These are phyloP conservation scores for Jacaranda mimosifolia DNA, from an alignment of 257 asterid species.

Conservation along the genomic window DNA sequence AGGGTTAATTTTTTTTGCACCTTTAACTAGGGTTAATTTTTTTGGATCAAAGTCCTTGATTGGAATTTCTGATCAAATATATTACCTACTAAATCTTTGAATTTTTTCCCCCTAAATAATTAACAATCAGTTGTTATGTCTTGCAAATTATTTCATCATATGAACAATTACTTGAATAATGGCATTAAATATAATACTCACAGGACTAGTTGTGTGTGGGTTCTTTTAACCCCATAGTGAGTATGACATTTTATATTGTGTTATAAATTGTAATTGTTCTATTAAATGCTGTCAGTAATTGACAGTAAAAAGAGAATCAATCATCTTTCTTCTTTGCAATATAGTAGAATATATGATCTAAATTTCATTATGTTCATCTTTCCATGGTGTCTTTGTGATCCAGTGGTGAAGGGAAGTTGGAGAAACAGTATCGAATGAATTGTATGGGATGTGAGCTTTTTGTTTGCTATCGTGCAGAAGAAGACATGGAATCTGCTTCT, in stretches of 20 bases:
- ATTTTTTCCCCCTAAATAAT: neutral
- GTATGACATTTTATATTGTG: neutral
- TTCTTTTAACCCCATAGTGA: neutral
- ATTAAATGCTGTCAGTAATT: constrained; percentile 18
- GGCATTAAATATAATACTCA: neutral
- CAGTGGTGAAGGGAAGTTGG: constrained; percentile 97
- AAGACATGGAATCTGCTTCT: constrained; percentile 83
- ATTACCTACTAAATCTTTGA: neutral
- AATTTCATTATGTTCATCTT: constrained; percentile 8
- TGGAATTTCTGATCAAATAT: constrained; percentile 5
- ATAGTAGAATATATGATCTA: neutral
- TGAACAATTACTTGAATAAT: neutral
- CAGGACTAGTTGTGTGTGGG: constrained; percentile 19
- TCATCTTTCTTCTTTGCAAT: neutral
- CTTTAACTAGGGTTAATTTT: neutral
- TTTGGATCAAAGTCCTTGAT: neutral
- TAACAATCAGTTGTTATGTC: neutral
- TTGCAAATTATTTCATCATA: neutral
- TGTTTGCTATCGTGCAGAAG: constrained; percentile 96
- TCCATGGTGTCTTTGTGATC: constrained; percentile 35
- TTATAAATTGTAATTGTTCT: neutral
- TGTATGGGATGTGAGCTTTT: constrained; percentile 92
- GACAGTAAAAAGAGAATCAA: neutral
- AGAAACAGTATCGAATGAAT: constrained; percentile 92
- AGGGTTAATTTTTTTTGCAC: neutral